Base-by-base conservation (phyloP, 2,329 filamentous ascomycete species). In the Cercospora zeae-maydis region DNA sequence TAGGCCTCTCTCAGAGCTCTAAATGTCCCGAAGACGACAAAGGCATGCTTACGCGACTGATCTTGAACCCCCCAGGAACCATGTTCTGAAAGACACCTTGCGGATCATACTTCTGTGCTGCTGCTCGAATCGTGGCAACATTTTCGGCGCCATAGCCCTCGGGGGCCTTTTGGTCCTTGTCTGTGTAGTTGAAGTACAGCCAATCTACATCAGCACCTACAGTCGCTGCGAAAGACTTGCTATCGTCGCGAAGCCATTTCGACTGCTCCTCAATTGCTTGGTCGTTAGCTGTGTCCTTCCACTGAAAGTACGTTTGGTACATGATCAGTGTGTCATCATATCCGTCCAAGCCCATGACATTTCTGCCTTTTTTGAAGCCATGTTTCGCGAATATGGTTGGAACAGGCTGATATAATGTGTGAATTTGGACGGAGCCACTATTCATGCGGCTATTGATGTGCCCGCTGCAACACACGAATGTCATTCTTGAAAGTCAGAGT, bases 321-420 rank as follows among this genome's bases (percentile, higher is more conserved):
- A 66, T 59, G 49, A 66, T 62, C 8, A 66, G 58, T 1, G 67
- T 70, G 4, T 66, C 61, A 24, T 76, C 66, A 2, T 58, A 63
- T 73, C 78, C 78, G 59, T 72, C 66, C 3, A 78, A 68, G 3
- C 75, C 77, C 0, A 78, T 69, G 0, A 75, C 67, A 58, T 78
- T 78, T 10, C 65, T 63, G 14, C 65, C 65, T 49, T 62, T 62
- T n/a, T 59, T 58, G 7, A 73, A 73, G 8, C 76, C 75, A 52
- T 70, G 68, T 49, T 74, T 72, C 13, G 69, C 65, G 10, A 76
- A 72, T 16, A 79, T 71, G 9, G 70, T 70, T 57, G 66, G 63
- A 8, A 67, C 55, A 1, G 66, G 63, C 57, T 67, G 66, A 34
- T 63, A 67, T 8, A 66, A 55, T 19, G 62, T 55, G 36, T 58